phyloP scores from a whole-genome alignment of 2,329 filamentous ascomycete genomes.

The Clarireedia hainanense region DNA sequence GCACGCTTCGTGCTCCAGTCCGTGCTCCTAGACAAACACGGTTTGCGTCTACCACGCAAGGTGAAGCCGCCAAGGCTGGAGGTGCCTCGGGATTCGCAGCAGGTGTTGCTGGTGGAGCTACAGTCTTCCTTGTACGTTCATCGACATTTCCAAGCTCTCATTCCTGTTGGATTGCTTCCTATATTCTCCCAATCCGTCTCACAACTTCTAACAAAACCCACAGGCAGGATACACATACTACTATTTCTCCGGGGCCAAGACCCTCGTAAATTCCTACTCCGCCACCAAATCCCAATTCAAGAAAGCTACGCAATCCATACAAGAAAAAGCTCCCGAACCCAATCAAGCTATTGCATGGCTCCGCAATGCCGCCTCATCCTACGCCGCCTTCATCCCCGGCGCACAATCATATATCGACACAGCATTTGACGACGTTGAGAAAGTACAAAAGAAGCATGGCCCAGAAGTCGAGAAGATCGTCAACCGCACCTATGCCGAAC shows the following conservation, averaged over 20 bases:
- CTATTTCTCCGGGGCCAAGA: conserved; percentile 38
- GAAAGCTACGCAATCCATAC: conserved; percentile 50
- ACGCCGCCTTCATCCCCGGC: conserved; percentile 65
- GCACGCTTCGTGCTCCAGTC: conserved; percentile 11
- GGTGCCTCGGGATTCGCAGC: conserved; percentile 37
- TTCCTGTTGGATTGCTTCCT: not conserved
- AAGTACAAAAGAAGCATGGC: conserved; percentile 56
- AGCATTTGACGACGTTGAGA: conserved; percentile 64
- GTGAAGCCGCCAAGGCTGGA: conserved; percentile 18
- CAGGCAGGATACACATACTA: conserved; percentile 44
- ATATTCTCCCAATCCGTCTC: too few species aligned
- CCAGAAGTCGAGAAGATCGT: conserved; percentile 64
- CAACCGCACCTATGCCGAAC: conserved; percentile 57
- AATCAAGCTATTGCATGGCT: conserved; percentile 61
- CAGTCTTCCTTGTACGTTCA: conserved; percentile 33
- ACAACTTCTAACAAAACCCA: not conserved
- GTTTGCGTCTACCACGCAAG: conserved; percentile 18
- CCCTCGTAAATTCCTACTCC: conserved; percentile 40
- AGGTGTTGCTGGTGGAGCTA: conserved; percentile 40
- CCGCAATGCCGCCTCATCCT: conserved; percentile 57
- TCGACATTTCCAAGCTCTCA: not conserved
- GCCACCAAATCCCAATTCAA: conserved; percentile 55
- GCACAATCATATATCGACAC: conserved; percentile 60
- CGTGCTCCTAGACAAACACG: conserved; percentile 23
- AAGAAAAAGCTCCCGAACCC: conserved; percentile 54